Conservation (phyloP, 768 basidiomycete genomes). For the Auriscalpium orientale region DNA sequence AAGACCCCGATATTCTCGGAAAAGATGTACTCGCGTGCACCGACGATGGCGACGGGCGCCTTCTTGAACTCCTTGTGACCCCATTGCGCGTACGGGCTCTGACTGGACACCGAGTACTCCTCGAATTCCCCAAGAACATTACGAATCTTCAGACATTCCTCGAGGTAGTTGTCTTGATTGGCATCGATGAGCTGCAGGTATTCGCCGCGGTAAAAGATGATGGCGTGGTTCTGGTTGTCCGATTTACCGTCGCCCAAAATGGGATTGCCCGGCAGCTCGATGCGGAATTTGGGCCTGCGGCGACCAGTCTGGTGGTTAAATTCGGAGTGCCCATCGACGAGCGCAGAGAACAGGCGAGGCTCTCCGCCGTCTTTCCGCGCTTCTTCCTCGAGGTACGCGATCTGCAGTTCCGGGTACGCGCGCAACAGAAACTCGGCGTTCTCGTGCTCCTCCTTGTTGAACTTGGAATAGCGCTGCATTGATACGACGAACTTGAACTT, state of each 20-base stretch:
- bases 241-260: conserved; percentile 99
- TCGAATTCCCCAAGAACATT: conserved; percentile 98
- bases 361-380: conserved; percentile 93
- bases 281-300: conserved; percentile 92
- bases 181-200: conserved; percentile 99
- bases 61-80: conserved; percentile 82
- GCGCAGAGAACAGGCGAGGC: conserved; percentile 87
- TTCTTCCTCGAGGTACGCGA: conserved; percentile 97
- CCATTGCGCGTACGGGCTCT: conserved; percentile 91
- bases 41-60: conserved; percentile 92
- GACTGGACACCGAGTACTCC: conserved; percentile 76
- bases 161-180: conserved; percentile 99
- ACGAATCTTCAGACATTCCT: conserved; percentile 98
- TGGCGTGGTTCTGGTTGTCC: conserved; percentile 99
- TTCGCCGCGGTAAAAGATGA: conserved; percentile 98
- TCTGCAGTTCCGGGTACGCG: conserved; percentile 97
- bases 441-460: conserved; percentile 99
- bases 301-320: conserved; percentile 84
- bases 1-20: conserved; percentile 99
- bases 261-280: conserved; percentile 97
- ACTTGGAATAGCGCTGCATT: conserved; percentile 99
- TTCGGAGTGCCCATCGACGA: conserved; percentile 98
- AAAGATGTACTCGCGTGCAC: conserved; percentile 99
- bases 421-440: conserved; percentile 97
- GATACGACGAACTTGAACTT: conserved; percentile 99